Conservation (phyloP, 2,329 filamentous ascomycete species). For the Geosmithia morbida region DNA sequence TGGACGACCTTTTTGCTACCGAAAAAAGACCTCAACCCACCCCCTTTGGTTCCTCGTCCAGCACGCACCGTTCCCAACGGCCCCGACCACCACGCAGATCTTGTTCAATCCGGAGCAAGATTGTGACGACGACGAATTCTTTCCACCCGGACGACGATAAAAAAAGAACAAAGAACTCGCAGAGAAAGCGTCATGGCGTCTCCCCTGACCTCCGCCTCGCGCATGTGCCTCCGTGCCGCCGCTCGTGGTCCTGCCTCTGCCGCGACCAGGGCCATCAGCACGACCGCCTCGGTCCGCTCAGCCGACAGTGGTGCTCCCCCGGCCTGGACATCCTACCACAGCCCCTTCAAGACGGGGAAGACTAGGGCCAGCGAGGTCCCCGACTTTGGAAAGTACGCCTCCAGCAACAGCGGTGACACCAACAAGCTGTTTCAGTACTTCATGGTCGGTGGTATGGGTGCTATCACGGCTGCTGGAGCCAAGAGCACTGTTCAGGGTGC, state of each 20-base stretch:
- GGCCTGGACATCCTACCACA: constrained; percentile 37
- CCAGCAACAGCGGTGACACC: constrained; percentile 47
- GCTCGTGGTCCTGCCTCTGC: constrained; percentile 23
- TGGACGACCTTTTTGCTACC: neutral
- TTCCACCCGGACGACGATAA: neutral
- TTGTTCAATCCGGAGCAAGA: neutral
- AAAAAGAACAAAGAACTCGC: neutral
- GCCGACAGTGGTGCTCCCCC: constrained; percentile 28
- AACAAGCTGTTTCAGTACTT: constrained; percentile 96
- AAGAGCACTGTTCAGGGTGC: constrained; percentile 97
- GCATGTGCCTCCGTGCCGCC: constrained; percentile 50
- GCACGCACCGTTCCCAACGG: constrained; percentile 6
- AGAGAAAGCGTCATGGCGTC: constrained; percentile 35
- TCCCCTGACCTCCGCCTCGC: constrained; percentile 54
- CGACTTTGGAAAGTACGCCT: constrained; percentile 78
- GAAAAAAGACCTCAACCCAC: constrained; percentile 34
- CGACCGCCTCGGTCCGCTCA: constrained; percentile 34
- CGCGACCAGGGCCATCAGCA: constrained; percentile 40
- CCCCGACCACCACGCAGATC: constrained; percentile 8
- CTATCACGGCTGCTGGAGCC: constrained; percentile 80
- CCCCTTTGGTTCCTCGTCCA: constrained; percentile 9
- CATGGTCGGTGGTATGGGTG: constrained; percentile 93
- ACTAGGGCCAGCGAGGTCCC: constrained; percentile 58
- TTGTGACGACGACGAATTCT: constrained; percentile 2
- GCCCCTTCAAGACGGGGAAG: constrained; percentile 49